Conservation (phyloP, 768 basidiomycete species). For the Suillus placidus region DNA sequence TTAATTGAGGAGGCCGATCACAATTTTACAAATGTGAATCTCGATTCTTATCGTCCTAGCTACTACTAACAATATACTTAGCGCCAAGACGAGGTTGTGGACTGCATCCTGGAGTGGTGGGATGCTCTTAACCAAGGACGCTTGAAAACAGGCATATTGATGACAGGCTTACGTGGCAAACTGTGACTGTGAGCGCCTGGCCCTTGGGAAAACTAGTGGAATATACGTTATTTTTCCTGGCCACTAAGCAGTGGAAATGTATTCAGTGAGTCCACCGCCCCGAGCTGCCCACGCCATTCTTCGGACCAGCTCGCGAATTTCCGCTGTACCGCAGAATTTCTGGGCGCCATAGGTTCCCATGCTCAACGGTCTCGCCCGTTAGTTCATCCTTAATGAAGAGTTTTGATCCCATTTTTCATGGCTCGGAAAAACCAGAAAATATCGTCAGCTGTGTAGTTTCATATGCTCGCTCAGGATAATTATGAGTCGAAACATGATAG, state of each 20-base stretch:
- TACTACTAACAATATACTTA: slow-evolving; percentile 20
- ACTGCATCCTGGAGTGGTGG: slow-evolving; percentile 72
- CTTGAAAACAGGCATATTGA: slow-evolving; percentile 66
- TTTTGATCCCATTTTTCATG: neutral
- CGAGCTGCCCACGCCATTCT: neutral
- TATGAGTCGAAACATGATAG: neutral
- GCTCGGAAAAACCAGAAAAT: neutral
- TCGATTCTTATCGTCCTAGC: slow-evolving; percentile 4
- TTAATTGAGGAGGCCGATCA: slow-evolving; percentile 78
- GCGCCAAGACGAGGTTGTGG: slow-evolving; percentile 69
- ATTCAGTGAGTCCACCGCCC: neutral
- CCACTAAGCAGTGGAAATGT: neutral
- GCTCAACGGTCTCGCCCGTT: neutral
- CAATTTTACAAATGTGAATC: slow-evolving; percentile 63
- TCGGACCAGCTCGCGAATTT: neutral
- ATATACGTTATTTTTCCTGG: neutral
- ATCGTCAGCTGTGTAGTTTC: neutral
- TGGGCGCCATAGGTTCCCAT: neutral
- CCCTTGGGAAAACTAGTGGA: neutral
- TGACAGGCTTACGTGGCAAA: slow-evolving; percentile 54
- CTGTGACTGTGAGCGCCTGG: slow-evolving; percentile 33
- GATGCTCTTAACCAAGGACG: slow-evolving; percentile 45
- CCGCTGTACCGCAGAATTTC: neutral
- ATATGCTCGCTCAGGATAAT: neutral
- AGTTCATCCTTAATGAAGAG: neutral